Percentiles rank a stretch among this genome's conserved stretches.
Conservation (phyloP, 2,329 filamentous ascomycete species). For the Sclerotinia nivalis region DNA sequence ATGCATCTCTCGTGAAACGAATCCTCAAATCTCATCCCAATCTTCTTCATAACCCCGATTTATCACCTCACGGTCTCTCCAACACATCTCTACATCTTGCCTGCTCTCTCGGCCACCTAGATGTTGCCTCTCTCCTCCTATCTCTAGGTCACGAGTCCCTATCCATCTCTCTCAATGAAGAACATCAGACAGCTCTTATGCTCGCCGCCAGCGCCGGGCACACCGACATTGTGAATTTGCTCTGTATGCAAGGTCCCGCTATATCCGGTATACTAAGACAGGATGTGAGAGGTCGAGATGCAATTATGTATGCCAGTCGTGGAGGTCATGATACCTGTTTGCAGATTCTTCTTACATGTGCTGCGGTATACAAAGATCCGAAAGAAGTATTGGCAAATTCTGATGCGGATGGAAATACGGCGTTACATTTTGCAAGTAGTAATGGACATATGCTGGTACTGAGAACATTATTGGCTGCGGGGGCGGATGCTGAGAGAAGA, state of each 20-base stretch:
- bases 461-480: slow-evolving; percentile 73
- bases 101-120: slow-evolving; percentile 67
- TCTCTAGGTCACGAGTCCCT: slow-evolving; percentile 69
- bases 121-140: slow-evolving; percentile 67
- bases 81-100: slow-evolving; percentile 86
- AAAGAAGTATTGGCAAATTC: slow-evolving; percentile 48
- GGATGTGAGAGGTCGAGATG: slow-evolving; percentile 69
- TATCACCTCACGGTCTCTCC: slow-evolving; percentile 61
- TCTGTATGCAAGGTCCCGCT: slow-evolving; percentile 63
- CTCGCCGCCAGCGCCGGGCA: slow-evolving; percentile 70
- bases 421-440: slow-evolving; percentile 81
- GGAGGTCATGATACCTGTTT: slow-evolving; percentile 64
- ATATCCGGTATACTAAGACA: slow-evolving; percentile 47
- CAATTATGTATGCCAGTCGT: slow-evolving; percentile 65
- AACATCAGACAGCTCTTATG: slow-evolving; percentile 80
- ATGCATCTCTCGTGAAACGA: slow-evolving; percentile 67
- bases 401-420: slow-evolving; percentile 79
- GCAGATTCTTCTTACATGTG: slow-evolving; percentile 64
- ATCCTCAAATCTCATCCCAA: slow-evolving; percentile 72
- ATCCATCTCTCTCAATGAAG: slow-evolving; percentile 74
- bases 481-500: slow-evolving; percentile 69
- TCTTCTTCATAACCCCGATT: slow-evolving; percentile 78
- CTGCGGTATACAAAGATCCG: slow-evolving; percentile 42
- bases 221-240: slow-evolving; percentile 70
- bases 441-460: slow-evolving; percentile 78